These are phyloP conservation scores for Fusarium verrucosum DNA, from an alignment of 2,329 filamentous ascomycete genomes.

Conservation along the genomic window DNA sequence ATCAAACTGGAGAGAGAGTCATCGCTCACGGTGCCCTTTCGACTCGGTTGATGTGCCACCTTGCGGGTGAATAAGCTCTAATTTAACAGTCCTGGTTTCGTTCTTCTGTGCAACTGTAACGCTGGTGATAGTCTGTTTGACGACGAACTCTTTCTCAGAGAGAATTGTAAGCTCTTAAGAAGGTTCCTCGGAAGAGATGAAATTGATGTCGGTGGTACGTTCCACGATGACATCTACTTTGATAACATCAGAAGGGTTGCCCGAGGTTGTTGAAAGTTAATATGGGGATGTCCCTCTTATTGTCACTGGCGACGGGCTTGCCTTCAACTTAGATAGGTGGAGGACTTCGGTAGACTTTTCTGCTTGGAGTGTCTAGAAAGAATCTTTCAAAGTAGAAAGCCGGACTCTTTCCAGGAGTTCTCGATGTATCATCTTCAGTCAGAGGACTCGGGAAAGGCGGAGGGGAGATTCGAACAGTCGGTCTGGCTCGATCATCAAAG, in stretches of 20 bases:
- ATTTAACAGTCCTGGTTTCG: no score
- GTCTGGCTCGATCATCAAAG: not conserved
- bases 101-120: not conserved
- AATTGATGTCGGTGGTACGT: not conserved
- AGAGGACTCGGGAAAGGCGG: conserved; percentile 17
- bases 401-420: not conserved
- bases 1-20: not conserved
- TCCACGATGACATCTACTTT: not conserved
- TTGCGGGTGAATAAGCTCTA: no score
- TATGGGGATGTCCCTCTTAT: not conserved
- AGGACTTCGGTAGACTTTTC: not conserved
- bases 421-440: not conserved
- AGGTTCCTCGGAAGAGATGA: not conserved
- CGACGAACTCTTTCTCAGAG: not conserved
- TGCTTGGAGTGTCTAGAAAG: not conserved
- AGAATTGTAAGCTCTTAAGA: not conserved
- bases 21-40: conserved; percentile 12
- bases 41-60: no score
- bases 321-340: not conserved
- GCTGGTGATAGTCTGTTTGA: not conserved
- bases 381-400: not conserved
- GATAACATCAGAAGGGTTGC: no score
- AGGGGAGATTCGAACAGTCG: conserved; percentile 10
- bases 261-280: not conserved
- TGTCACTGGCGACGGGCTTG: not conserved